Base-by-base conservation (phyloP, 2,329 filamentous ascomycete genomes). In the Hymenoscyphus linearis region DNA sequence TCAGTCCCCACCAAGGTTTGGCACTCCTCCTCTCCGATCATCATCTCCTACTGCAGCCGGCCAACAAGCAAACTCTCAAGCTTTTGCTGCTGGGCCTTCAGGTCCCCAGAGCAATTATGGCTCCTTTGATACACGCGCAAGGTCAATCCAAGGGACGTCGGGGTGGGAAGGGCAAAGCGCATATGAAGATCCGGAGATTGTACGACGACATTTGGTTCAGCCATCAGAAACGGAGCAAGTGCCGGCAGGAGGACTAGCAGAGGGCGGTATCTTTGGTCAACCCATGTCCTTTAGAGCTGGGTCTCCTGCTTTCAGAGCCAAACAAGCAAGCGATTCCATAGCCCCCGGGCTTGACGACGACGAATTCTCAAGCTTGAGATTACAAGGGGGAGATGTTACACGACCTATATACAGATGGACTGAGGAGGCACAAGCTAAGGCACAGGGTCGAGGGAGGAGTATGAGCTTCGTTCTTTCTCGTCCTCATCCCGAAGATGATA, bases 331-430 rank as follows among this genome's bases (percentile, higher is more conserved):
- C 59, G 68, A 73, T 61, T 57, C 67, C 59, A 67, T 71, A 62
- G 69, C 71, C 58, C 70, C 70, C 66, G 71, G 76, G 70, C 68
- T 76, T 16, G 82, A 85, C 64, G 85, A 88, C 5, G 90, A 95
- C 62, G 91, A 96, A 71, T 99, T 99, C 74, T 97, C 93, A 34
- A 98, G 95, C 76, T 76, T 99, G 73, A 87, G 88, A 72, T 79
- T 99, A 54, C 96, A 98, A 73, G 95, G 95, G 63, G 95, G 95
- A 65, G 95, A 99, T 73, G 89, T 97, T 61, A 97, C 93, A 26
- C 83, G 95, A 63, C 91, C 93, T 59, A 96, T 99, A 69, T 99
- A 99, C 79, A 88, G 91, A 69, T 99, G 96, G 91, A 91, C 92
- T 5, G 92, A 98, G 74, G 90, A 96, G 73, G 89, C 89, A 57